phyloP scores from a whole-genome alignment of 352 stramenopile genomes.

The Globisporangium emineosum region DNA sequence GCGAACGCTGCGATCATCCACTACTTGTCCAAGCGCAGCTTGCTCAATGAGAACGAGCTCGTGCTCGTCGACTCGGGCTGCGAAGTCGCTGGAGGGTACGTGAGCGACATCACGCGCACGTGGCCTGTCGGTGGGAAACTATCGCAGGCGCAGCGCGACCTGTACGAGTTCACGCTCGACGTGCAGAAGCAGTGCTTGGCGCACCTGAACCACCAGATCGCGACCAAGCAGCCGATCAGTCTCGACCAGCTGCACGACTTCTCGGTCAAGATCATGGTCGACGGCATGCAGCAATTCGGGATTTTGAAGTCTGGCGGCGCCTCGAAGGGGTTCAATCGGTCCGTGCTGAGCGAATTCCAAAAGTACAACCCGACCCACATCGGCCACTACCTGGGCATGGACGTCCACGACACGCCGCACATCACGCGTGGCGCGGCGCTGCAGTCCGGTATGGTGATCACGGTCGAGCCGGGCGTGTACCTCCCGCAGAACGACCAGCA shows the following conservation, averaged over 20 bases:
- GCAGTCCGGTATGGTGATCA: slow-evolving; percentile 77
- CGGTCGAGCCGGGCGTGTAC: slow-evolving; percentile 81
- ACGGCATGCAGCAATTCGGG: slow-evolving; percentile 57
- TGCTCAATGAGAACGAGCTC: slow-evolving; percentile 59
- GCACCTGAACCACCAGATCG: slow-evolving; percentile 45
- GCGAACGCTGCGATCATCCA: slow-evolving; percentile 83
- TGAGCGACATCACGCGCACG: slow-evolving; percentile 82
- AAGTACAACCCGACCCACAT: slow-evolving; percentile 88
- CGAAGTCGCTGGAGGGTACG: slow-evolving; percentile 75
- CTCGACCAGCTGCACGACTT: slow-evolving; percentile 77
- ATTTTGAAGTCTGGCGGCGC: slow-evolving; percentile 38
- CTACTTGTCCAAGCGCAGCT: slow-evolving; percentile 71
- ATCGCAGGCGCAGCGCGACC: slow-evolving; percentile 38
- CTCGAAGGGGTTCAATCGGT: slow-evolving; percentile 21
- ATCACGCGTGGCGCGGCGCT: slow-evolving; percentile 55
- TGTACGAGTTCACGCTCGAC: slow-evolving; percentile 81
- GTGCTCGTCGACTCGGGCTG: slow-evolving; percentile 85
- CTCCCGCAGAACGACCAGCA: slow-evolving; percentile 68
- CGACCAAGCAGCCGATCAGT: slow-evolving; percentile 44
- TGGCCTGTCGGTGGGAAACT: slow-evolving; percentile 57
- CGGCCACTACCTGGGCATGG: slow-evolving; percentile 81
- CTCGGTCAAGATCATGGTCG: slow-evolving; percentile 68
- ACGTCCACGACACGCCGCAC: slow-evolving; percentile 80
- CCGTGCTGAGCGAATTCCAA: slow-evolving; percentile 55
- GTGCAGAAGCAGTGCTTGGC: slow-evolving; percentile 72